Evolutionary conservation across 1,284 basidiomycete species (phyloP), one percentile per base, ranked within the genome.

Genomic region (Cryptococcus sp.): DNA sequence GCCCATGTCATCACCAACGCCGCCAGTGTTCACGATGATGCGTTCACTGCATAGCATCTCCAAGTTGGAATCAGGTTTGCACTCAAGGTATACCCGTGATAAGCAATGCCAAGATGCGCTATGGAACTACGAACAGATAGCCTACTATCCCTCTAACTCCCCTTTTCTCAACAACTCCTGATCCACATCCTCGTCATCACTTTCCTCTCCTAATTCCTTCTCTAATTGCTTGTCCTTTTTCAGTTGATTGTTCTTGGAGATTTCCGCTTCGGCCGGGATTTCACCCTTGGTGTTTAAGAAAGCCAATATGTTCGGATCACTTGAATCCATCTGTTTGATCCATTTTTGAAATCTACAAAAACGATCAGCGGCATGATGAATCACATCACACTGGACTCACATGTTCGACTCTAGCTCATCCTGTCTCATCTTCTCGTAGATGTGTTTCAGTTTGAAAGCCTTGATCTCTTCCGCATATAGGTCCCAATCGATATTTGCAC

Each of bases 371-470:
- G 1, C 10, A 41, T 41, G 38, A 1, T n/a, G n/a, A 41, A 41
- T 41, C 10, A 41, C 10, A n/a, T 10, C 38, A 41, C 10, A 15
- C 11, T 10, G 13, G 8, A 82, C 89, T 64, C 67, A 93, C 89
- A 91, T 79, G 58, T 86, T 86, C 61, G 84, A 81, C 38, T 83
- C 83, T 57, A 90, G 85, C 77, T 98, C 95, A 37, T 89, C 86
- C 58, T 82, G 78, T 50, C 90, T 83, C 85, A 96, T 88, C 58
- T 84, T 83, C 61, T 86, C 81, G 69, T 95, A 95, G 47, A 96
- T 93, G 64, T 84, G 83, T 66, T 83, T 81, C 65, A 88, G 80
- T 77, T 95, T 95, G 80, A 97, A 96, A 23, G 76, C 79, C 50
- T 87, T 81, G 57, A 95, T 90, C 57, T 79, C 72, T 15, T 84